These are phyloP conservation scores for Thraustochytrium sp. DNA, from an alignment of 352 stramenopile species.

Conservation along the genomic window DNA sequence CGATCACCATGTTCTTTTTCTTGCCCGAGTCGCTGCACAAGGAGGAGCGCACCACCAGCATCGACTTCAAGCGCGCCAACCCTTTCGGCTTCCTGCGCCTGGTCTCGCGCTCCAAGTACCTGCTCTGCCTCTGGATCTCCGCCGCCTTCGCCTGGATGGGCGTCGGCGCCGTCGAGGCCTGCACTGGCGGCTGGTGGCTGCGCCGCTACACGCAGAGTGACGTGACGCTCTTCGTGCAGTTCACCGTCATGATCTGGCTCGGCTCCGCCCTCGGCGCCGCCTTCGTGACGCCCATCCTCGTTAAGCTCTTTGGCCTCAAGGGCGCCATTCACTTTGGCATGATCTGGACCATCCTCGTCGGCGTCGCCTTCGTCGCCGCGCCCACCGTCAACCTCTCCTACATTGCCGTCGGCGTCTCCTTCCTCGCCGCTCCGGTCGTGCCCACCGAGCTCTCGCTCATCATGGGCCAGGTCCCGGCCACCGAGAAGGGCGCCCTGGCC, in stretches of 20 bases:
- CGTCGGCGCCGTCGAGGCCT: constrained; percentile 33
- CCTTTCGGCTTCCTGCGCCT: constrained; percentile 43
- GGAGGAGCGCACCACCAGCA: constrained; percentile 21
- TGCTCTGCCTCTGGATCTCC: constrained; percentile 40
- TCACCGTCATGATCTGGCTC: constrained; percentile 39
- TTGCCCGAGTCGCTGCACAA: constrained; percentile 44
- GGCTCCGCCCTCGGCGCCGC: constrained; percentile 28
- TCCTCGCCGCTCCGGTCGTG: constrained; percentile 33
- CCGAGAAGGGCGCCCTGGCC: constrained; percentile 40
- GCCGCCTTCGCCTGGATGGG: constrained; percentile 37
- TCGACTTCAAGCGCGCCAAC: constrained; percentile 44
- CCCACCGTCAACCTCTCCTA: constrained; percentile 40
- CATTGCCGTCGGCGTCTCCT: constrained; percentile 41
- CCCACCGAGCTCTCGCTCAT: constrained; percentile 22
- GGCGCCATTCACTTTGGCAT: constrained; percentile 12
- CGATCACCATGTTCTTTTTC: constrained; percentile 19
- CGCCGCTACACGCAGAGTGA: constrained; percentile 33
- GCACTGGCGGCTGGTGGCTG: constrained; percentile 45
- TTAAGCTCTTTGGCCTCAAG: constrained; percentile 44
- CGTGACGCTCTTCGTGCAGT: constrained; percentile 31
- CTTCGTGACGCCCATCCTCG: constrained; percentile 25
- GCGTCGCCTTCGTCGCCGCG: constrained; percentile 23
- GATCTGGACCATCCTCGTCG: constrained; percentile 41
- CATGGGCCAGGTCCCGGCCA: constrained; percentile 39
- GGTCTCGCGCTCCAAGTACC: constrained; percentile 11